Evolutionary conservation across 2,329 filamentous ascomycete species (phyloP).

Genomic region (Colletotrichum sojae): DNA sequence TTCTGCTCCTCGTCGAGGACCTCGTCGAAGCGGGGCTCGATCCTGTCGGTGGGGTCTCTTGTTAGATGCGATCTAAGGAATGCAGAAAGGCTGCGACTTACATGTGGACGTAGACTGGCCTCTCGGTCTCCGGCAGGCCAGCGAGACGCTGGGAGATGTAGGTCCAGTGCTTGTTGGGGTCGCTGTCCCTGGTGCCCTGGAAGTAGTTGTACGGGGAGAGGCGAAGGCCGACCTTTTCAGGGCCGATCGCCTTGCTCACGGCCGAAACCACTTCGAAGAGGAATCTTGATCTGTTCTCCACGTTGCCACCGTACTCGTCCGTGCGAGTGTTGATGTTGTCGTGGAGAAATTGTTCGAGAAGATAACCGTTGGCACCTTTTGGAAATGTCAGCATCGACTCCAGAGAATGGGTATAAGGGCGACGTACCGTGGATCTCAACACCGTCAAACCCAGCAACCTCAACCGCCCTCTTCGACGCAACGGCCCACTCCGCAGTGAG

Average conservation of each 20-base stretch:
- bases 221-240: constrained; percentile 68
- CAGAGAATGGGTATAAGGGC: too few relatives aligned
- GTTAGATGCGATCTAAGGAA: neutral
- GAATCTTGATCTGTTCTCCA: constrained; percentile 68
- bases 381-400: neutral
- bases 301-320: constrained; percentile 66
- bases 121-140: constrained; percentile 48
- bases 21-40: constrained; percentile 64
- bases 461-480: constrained; percentile 67
- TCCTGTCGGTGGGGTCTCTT: constrained; percentile 43
- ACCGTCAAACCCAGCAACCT: constrained; percentile 75
- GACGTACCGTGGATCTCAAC: constrained; percentile 69
- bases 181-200: constrained; percentile 45
- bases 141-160: constrained; percentile 53
- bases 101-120: constrained; percentile 62
- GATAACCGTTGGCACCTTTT: constrained; percentile 68
- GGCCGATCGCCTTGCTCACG: constrained; percentile 59
- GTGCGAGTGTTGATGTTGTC: constrained; percentile 64
- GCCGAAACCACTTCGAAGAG: constrained; percentile 62
- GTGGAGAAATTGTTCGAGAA: constrained; percentile 73
- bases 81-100: constrained; percentile 42
- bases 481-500: constrained; percentile 71
- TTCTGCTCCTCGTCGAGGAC: constrained; percentile 60
- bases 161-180: constrained; percentile 53
- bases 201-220: constrained; percentile 56